Conservation (phyloP, 1,284 basidiomycete genomes). For the Marasmius oreades region DNA sequence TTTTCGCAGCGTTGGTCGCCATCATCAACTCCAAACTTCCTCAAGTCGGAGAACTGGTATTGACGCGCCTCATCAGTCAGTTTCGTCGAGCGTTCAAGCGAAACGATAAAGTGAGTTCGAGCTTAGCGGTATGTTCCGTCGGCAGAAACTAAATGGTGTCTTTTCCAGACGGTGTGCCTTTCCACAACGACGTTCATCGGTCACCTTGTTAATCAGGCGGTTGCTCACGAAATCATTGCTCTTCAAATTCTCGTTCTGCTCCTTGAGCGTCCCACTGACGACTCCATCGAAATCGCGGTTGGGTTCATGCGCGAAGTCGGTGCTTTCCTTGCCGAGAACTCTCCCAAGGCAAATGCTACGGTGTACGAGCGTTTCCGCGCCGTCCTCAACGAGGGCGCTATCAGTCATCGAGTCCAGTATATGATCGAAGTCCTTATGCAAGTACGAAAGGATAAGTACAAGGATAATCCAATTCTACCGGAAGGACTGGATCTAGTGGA, state of each 20-base stretch:
- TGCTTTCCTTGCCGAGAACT: constrained; percentile 90
- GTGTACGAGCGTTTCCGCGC: constrained; percentile 96
- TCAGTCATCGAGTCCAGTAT: constrained; percentile 97
- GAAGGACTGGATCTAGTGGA: constrained; percentile 96
- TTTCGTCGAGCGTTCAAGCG: constrained; percentile 94
- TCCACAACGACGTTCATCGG: constrained; percentile 96
- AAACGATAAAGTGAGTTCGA: constrained; percentile 85
- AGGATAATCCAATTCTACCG: constrained; percentile 93
- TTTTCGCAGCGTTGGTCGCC: constrained; percentile 92
- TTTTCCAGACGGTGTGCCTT: constrained; percentile 77
- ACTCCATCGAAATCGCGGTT: constrained; percentile 97
- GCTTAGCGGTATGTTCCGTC: not conserved
- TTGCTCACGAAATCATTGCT: constrained; percentile 93
- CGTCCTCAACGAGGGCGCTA: constrained; percentile 91
- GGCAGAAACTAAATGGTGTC: not conserved
- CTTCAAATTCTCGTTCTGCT: constrained; percentile 94
- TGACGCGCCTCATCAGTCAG: constrained; percentile 89
- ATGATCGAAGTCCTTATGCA: constrained; percentile 99
- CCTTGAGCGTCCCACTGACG: constrained; percentile 94
- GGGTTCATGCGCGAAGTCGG: constrained; percentile 98
- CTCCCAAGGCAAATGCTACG: constrained; percentile 90
- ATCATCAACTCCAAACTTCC: constrained; percentile 98
- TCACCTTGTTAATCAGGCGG: constrained; percentile 94
- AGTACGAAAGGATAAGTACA: constrained; percentile 97
- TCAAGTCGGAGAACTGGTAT: constrained; percentile 90